Evolutionary conservation across 257 asterid species (phyloP).

Genomic region (Nicotiana sylvestris): DNA sequence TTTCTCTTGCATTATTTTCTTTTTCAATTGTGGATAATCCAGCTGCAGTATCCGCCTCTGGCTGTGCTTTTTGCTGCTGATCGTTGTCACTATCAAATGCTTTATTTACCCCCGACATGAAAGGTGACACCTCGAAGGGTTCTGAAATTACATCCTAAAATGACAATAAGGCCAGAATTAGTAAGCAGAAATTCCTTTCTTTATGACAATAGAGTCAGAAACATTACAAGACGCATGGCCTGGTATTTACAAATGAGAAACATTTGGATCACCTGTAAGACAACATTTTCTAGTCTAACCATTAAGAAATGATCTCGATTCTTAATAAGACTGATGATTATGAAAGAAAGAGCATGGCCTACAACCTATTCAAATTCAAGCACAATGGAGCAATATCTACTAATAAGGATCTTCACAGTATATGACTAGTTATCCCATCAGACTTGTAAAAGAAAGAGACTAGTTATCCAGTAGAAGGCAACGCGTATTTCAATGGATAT

Average conservation of each 20-base stretch:
- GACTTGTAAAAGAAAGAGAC: background rate
- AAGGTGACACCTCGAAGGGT: constrained; percentile 95
- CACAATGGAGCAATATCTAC: background rate
- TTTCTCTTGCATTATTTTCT: constrained; percentile 72
- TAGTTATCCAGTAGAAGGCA: background rate
- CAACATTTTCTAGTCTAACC: background rate
- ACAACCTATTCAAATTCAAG: background rate
- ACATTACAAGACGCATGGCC: background rate
- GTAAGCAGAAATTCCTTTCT: background rate
- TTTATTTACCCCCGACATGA: constrained; percentile 77
- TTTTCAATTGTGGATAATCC: constrained; percentile 49
- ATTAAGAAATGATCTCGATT: background rate
- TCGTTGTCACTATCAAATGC: constrained; percentile 70
- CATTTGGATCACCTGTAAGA: background rate
- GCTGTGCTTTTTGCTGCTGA: constrained; percentile 53
- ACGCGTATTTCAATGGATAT: background rate
- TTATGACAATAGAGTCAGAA: background rate
- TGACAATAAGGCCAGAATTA: constrained; percentile 20
- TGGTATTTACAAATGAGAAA: background rate
- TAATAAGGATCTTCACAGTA: background rate
- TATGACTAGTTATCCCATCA: background rate
- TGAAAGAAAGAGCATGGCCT: background rate
- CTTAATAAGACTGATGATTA: background rate
- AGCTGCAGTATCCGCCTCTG: constrained; percentile 52
- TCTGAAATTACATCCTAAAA: constrained; percentile 89